Percentiles rank a stretch among this genome's conserved stretches.
These are phyloP conservation scores for Maudiozyma barnettii DNA, from an alignment of 805 yeast species.

Conservation along the genomic window DNA sequence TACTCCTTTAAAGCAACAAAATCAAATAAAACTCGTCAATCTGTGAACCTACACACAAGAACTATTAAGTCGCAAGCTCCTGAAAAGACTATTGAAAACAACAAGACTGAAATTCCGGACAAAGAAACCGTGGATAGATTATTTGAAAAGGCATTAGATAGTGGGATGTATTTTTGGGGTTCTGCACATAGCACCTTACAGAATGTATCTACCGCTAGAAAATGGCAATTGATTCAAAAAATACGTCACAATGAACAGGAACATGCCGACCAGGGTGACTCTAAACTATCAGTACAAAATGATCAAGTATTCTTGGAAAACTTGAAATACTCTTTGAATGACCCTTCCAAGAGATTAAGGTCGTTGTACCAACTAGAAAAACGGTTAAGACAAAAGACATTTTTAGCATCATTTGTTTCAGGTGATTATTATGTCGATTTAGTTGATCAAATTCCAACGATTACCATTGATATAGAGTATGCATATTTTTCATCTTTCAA, in stretches of 20 bases:
- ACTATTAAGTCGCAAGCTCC: slow-evolving; percentile 5
- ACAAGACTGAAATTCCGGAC: slow-evolving; percentile 9
- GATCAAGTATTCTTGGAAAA: background rate
- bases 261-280: background rate
- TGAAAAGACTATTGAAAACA: background rate
- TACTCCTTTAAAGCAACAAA: slow-evolving; percentile 7
- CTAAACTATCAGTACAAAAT: background rate
- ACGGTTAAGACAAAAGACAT: slow-evolving; percentile 14
- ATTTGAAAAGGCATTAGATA: slow-evolving; percentile 16
- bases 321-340: slow-evolving; percentile 3
- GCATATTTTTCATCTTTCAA: slow-evolving; percentile 24
- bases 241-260: slow-evolving; percentile 4
- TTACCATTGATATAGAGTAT: slow-evolving; percentile 5
- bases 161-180: slow-evolving; percentile 22
- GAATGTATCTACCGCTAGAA: slow-evolving; percentile 17
- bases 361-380: slow-evolving; percentile 21
- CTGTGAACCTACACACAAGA: background rate
- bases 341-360: slow-evolving; percentile 7
- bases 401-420: slow-evolving; percentile 12
- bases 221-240: slow-evolving; percentile 26
- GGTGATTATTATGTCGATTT: slow-evolving; percentile 10
- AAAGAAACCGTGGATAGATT: slow-evolving; percentile 14
- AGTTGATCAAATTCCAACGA: slow-evolving; percentile 5
- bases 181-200: slow-evolving; percentile 18
- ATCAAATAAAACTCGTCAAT: background rate